Evolutionary conservation across 2,329 filamentous ascomycete species (phyloP).

Genomic region (Paraphaeosphaeria minitans): DNA sequence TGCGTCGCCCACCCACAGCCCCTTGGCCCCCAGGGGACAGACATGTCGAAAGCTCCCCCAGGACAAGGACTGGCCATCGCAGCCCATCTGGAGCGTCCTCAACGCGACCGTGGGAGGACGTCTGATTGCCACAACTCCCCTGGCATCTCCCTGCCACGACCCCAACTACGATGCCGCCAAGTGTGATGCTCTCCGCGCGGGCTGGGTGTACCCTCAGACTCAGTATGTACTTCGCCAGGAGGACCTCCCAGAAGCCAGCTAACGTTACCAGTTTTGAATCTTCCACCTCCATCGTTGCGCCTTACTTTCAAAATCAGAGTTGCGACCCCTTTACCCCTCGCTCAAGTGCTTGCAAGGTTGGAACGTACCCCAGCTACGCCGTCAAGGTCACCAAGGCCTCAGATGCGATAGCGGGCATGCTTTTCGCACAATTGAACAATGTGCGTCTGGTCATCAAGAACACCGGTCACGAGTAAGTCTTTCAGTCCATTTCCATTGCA

Average conservation of each 20-base stretch:
- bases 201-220: slow-evolving; percentile 15
- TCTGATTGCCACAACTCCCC: slow-evolving; percentile 39
- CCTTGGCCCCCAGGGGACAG: too few species aligned
- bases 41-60: neutral
- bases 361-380: slow-evolving; percentile 21
- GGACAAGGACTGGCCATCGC: slow-evolving; percentile 5
- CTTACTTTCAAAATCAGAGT: slow-evolving; percentile 50
- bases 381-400: slow-evolving; percentile 33
- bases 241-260: neutral
- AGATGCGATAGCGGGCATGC: slow-evolving; percentile 13
- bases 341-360: slow-evolving; percentile 33
- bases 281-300: slow-evolving; percentile 49
- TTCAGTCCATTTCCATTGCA: slow-evolving; percentile 33
- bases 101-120: slow-evolving; percentile 40
- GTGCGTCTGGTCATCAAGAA: slow-evolving; percentile 21
- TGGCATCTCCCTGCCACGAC: slow-evolving; percentile 40
- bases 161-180: slow-evolving; percentile 7
- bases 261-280: neutral
- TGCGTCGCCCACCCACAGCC: too few species aligned
- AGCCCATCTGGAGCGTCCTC: slow-evolving; percentile 28
- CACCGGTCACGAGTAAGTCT: slow-evolving; percentile 16
- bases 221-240: slow-evolving; percentile 4
- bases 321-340: slow-evolving; percentile 28
- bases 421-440: slow-evolving; percentile 14
- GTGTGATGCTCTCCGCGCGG: neutral